phyloP scores from a whole-genome alignment of 306 rosid genomes.

The Senna tora region DNA sequence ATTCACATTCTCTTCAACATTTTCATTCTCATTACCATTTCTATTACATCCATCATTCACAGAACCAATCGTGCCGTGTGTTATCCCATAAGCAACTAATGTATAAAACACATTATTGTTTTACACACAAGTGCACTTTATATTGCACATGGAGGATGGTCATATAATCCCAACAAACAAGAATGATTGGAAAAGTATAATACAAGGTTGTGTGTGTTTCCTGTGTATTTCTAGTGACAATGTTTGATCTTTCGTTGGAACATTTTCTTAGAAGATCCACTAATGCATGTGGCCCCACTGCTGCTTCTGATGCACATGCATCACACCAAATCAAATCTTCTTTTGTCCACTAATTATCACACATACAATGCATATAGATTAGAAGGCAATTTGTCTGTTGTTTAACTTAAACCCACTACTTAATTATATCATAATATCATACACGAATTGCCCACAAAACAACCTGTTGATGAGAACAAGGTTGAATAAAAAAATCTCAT shows the following conservation, averaged over 20 bases:
- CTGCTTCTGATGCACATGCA: slow-evolving; percentile 40
- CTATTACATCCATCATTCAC: no score
- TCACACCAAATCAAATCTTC: slow-evolving; percentile 35
- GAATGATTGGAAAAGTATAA: not conserved
- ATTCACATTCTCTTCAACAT: no score
- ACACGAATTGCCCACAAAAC: slow-evolving; percentile 32
- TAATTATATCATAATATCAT: not conserved
- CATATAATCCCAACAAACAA: not conserved
- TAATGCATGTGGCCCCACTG: slow-evolving; percentile 18
- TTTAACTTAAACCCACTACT: slow-evolving; percentile 25
- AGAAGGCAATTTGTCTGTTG: slow-evolving; percentile 44
- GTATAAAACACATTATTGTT: no score
- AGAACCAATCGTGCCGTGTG: no score
- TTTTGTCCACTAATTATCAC: not conserved
- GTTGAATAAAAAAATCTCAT: slow-evolving; percentile 5
- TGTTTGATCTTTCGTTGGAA: not conserved
- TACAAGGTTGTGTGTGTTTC: not conserved
- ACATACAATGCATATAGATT: slow-evolving; percentile 17
- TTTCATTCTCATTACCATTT: no score
- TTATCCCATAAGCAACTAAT: no score
- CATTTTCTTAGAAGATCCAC: not conserved
- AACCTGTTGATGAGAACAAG: slow-evolving; percentile 33
- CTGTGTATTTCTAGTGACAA: not conserved
- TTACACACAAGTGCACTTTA: no score
- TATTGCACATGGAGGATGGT: not conserved